Conservation (phyloP, 257 asterid genomes). For the Rubia yunnanensis region DNA sequence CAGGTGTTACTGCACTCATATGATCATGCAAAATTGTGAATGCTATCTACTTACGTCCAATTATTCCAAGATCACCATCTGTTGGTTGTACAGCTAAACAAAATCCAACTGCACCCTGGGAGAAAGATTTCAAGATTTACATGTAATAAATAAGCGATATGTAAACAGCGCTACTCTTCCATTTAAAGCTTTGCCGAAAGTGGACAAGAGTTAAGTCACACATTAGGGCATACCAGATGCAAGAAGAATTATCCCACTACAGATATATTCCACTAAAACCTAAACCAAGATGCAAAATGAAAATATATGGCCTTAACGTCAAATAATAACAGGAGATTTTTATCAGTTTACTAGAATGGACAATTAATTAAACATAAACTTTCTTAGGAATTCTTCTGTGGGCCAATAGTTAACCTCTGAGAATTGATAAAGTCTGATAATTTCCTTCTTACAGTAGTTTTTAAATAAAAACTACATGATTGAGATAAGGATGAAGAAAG, state of each 20-base stretch:
- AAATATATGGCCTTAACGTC: not conserved
- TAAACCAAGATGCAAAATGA: not conserved
- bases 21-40: not conserved
- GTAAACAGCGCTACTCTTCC: not conserved
- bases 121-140: constrained; percentile 17
- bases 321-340: not conserved
- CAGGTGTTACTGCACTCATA: not conserved
- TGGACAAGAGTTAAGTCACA: not conserved
- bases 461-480: not conserved
- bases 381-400: not conserved
- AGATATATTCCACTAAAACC: not conserved
- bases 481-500: not conserved
- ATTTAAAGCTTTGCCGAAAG: not conserved
- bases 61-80: constrained; percentile 48
- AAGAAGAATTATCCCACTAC: not conserved
- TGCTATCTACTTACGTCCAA: constrained; percentile 65
- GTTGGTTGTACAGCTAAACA: constrained; percentile 71
- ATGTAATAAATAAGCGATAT: not conserved
- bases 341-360: not conserved
- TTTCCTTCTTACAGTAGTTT: not conserved
- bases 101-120: constrained; percentile 80
- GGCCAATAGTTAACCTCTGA: not conserved
- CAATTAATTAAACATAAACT: not conserved
- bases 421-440: not conserved
- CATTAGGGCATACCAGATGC: not conserved